A percentile compares a stretch with the other conserved stretches of the same genome.
Conservation (phyloP, 768 basidiomycete genomes). For the Naganishia kalamii region DNA sequence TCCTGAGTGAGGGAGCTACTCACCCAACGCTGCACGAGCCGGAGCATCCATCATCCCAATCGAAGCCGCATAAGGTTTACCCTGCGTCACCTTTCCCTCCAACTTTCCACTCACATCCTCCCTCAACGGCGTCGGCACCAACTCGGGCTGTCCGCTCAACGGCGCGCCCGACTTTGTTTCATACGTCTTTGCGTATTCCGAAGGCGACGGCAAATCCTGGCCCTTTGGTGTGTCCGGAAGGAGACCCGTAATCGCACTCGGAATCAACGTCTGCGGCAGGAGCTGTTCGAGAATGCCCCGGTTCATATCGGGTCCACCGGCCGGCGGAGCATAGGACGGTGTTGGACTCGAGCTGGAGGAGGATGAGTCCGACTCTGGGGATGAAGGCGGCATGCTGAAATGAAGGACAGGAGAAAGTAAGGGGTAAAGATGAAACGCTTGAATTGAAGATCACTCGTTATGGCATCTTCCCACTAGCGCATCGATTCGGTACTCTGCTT, state of each 20-base stretch:
- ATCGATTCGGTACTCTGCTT: too few species aligned
- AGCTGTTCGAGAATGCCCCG: slow-evolving; percentile 5
- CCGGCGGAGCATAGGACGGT: background rate
- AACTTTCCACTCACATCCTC: background rate
- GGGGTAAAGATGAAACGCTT: too few species aligned
- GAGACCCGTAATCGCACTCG: background rate
- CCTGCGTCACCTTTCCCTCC: slow-evolving; percentile 21
- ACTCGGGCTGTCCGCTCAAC: slow-evolving; percentile 13
- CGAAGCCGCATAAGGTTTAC: background rate
- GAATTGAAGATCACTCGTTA: too few species aligned
- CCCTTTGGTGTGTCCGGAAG: background rate
- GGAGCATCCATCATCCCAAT: slow-evolving; percentile 37
- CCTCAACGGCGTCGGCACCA: slow-evolving; percentile 13
- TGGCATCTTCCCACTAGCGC: too few species aligned
- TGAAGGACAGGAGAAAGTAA: too few species aligned
- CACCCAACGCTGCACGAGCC: slow-evolving; percentile 41
- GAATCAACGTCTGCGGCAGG: background rate
- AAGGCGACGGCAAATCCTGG: background rate
- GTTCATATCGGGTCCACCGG: slow-evolving; percentile 4
- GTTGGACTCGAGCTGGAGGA: background rate
- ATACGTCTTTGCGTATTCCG: background rate
- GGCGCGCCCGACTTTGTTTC: slow-evolving; percentile 19
- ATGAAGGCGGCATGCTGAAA: too few species aligned
- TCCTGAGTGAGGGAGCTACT: background rate
- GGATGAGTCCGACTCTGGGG: background rate